A percentile compares a stretch with the other conserved stretches of the same genome.
Evolutionary conservation across 345 rosid genomes (phyloP).

Genomic region (Gossypium raimondii): DNA sequence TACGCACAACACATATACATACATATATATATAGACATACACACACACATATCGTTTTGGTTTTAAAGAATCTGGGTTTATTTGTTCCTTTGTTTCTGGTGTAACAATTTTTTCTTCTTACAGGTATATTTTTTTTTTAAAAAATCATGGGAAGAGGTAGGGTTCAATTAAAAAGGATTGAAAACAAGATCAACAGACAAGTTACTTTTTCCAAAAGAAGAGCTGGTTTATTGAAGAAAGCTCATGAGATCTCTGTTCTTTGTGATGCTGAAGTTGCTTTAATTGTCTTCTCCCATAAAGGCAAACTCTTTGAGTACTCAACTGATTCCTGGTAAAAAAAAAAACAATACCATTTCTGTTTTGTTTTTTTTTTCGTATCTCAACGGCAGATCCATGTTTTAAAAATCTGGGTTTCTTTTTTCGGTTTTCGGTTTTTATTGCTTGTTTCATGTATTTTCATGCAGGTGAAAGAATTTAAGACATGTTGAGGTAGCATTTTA

Average conservation of each 20-base stretch:
- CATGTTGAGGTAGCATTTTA: not conserved
- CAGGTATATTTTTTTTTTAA: no score
- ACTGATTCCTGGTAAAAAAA: constrained; percentile 50
- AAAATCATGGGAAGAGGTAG: constrained; percentile 64
- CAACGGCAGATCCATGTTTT: no score
- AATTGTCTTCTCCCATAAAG: constrained; percentile 72
- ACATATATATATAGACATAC: no score
- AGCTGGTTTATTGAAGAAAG: constrained; percentile 70
- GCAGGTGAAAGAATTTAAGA: not conserved
- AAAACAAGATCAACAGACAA: constrained; percentile 75
- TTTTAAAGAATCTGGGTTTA: not conserved
- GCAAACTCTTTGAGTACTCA: constrained; percentile 68
- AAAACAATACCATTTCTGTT: not conserved
- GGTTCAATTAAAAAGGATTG: constrained; percentile 82
- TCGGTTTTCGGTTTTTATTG: not conserved
- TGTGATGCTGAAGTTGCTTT: constrained; percentile 79
- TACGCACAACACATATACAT: no score
- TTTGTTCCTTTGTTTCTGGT: not conserved
- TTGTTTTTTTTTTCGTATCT: not conserved
- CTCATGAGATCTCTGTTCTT: constrained; percentile 74
- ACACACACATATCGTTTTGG: not conserved
- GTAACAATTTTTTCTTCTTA: not conserved
- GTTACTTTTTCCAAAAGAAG: constrained; percentile 77
- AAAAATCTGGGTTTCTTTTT: no score
- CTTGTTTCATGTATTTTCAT: not conserved